A percentile compares a stretch with the other conserved stretches of the same genome.
These are phyloP conservation scores for Candida qinlingensis DNA, from an alignment of 805 yeast species.

Conservation along the genomic window DNA sequence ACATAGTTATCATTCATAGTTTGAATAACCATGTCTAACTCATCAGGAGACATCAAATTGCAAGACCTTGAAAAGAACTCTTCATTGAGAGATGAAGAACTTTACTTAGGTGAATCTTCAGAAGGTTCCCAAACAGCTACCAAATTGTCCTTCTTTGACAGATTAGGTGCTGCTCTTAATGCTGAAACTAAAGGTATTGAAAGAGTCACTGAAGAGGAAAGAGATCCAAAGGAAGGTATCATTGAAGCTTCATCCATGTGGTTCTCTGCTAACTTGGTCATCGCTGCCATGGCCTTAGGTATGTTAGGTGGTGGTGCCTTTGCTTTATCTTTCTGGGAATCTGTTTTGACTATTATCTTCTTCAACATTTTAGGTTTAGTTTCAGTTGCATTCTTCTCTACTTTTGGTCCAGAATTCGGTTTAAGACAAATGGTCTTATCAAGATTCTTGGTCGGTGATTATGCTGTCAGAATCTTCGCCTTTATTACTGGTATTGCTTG, in stretches of 20 bases:
- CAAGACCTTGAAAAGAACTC: neutral
- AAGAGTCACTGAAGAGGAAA: constrained; percentile 72
- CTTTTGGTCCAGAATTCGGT: constrained; percentile 80
- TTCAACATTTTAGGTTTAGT: constrained; percentile 68
- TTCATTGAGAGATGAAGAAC: neutral
- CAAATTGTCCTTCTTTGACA: constrained; percentile 16
- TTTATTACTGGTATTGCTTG: constrained; percentile 76
- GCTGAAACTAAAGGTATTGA: constrained; percentile 77
- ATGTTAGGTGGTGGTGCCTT: constrained; percentile 60
- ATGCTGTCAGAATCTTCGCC: constrained; percentile 71
- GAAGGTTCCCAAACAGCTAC: neutral
- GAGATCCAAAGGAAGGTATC: constrained; percentile 53
- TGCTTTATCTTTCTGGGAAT: constrained; percentile 68
- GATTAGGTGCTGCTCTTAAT: constrained; percentile 23
- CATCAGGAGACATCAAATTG: neutral
- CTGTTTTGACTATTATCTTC: constrained; percentile 61
- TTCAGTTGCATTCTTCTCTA: constrained; percentile 79
- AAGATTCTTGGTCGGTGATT: constrained; percentile 71
- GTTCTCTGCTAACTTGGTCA: constrained; percentile 85
- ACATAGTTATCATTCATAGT: neutral
- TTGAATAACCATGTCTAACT: neutral
- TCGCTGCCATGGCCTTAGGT: constrained; percentile 80
- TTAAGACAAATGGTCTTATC: constrained; percentile 84
- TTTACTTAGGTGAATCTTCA: neutral
- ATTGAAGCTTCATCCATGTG: constrained; percentile 81